Evolutionary conservation across 139 green algal genomes (phyloP).

Genomic region (Microglena sp.): DNA sequence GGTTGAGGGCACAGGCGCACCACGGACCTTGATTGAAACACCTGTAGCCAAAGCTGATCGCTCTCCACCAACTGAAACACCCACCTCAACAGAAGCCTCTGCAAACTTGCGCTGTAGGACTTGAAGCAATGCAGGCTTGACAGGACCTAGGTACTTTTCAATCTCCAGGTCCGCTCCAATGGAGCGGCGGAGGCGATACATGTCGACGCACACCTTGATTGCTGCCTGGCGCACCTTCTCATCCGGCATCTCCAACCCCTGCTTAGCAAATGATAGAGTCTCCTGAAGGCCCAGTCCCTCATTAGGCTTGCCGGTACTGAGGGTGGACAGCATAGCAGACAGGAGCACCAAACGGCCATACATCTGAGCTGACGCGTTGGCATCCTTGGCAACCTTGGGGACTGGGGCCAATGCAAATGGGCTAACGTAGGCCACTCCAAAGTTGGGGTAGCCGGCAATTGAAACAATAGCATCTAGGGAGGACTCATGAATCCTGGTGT

Average conservation of each 20-base stretch:
- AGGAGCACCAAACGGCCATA: not conserved
- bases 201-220: constrained; percentile 1
- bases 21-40: not conserved
- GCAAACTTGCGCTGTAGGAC: not conserved
- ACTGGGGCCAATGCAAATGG: constrained; percentile 5
- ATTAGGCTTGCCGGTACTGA: not conserved
- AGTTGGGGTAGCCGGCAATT: not conserved
- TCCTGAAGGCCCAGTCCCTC: not conserved
- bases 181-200: not conserved
- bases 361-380: constrained; percentile 1
- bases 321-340: not conserved
- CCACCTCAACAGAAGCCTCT: not conserved
- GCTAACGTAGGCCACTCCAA: not conserved
- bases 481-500: constrained; percentile 11
- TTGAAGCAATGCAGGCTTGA: constrained; percentile 8
- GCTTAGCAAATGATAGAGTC: not conserved
- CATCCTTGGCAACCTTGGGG: constrained; percentile 3
- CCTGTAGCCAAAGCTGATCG: no score
- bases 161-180: not conserved
- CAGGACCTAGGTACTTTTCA: not conserved
- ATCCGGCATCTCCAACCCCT: constrained; percentile 4
- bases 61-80: no score
- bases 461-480: not conserved
- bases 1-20: not conserved
- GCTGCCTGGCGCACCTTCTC: constrained; percentile 10